These are phyloP conservation scores for Kwoniella shivajii DNA, from an alignment of 1,284 basidiomycete genomes.

Conservation along the genomic window DNA sequence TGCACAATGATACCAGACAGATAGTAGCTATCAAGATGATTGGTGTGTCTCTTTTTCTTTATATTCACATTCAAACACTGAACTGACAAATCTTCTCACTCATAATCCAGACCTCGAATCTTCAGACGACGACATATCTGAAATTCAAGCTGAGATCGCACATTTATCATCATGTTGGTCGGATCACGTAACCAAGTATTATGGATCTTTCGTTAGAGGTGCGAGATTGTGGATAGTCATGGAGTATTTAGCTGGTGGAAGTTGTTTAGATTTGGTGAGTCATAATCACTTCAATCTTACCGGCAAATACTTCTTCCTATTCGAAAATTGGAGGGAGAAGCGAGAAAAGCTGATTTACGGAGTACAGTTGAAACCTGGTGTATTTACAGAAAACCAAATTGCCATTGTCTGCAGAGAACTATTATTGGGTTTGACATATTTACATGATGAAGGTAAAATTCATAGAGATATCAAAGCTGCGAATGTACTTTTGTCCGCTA, in stretches of 20 bases:
- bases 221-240: slow-evolving; percentile 99
- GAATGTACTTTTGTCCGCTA: slow-evolving; percentile 86
- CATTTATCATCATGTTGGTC: slow-evolving; percentile 94
- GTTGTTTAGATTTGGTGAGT: slow-evolving; percentile 80
- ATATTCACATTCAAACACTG: not conserved
- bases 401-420: slow-evolving; percentile 93
- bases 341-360: not conserved
- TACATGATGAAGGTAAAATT: slow-evolving; percentile 91
- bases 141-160: slow-evolving; percentile 97
- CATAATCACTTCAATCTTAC: not conserved
- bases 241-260: slow-evolving; percentile 99
- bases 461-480: slow-evolving; percentile 99
- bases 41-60: slow-evolving; percentile 59
- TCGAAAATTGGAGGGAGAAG: not conserved
- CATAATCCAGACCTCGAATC: slow-evolving; percentile 56
- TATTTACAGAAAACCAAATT: slow-evolving; percentile 88
- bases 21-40: slow-evolving; percentile 99
- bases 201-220: slow-evolving; percentile 92
- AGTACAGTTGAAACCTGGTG: slow-evolving; percentile 74
- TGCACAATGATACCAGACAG: slow-evolving; percentile 89
- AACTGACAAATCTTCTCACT: not conserved
- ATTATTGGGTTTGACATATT: slow-evolving; percentile 88
- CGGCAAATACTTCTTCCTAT: too few relatives aligned
- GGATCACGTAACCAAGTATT: slow-evolving; percentile 93
- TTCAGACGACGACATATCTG: slow-evolving; percentile 91